Evolutionary conservation across 2,329 filamentous ascomycete genomes (phyloP), one percentile per base, ranked within the genome.

Genomic region (Elsinoe fawcettii): DNA sequence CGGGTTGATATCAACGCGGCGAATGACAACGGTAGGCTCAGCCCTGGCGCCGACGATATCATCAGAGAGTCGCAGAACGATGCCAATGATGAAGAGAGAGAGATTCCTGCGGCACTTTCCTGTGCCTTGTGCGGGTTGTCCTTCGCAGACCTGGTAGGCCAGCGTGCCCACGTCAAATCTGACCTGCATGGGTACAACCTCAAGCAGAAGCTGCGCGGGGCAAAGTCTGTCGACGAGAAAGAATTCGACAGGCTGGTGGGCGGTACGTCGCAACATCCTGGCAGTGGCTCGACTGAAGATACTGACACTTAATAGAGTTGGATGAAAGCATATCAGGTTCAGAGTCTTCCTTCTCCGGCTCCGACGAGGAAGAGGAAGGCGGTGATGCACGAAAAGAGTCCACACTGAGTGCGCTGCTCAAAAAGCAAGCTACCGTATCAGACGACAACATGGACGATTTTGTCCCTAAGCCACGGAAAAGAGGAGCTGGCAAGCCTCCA

Each of bases 161-260:
- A 97, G 69, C 82, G 89, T 60, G 80, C 83, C 59, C 93, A 99
- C 72, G 84, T 89, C 58, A 87, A 88, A 65, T 96, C 92, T 8
- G 93, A 99, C 67, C 78, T 95, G 51, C 93, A 99, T 70, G 82
- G 86, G 62, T 99, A 96, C 74, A 99, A 99, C 69, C 74, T 97
- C 60, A 97, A 96, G 73, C 88, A 92, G 69, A 95, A 89, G 75
- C 75, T 96, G 58, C 84, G 89, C 47, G 88, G 88, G 0, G 78
- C 79, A 58, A 80, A 79, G 8, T 73, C 88, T 0, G 86, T 96
- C 1, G 82, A 83, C 1, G 93, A 99, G 67, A 70, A 68, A 6
- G 90, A 96, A 32, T 99, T 99, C 63, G 88, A 93, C 69, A 88
- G 86, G 68, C 78, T 96, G 5, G 79, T 97, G 6, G 89, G 84